Percentiles rank a stretch among this genome's conserved stretches.
Conservation (phyloP, 331 rosid species). For the Erythrophleum ivorense region DNA sequence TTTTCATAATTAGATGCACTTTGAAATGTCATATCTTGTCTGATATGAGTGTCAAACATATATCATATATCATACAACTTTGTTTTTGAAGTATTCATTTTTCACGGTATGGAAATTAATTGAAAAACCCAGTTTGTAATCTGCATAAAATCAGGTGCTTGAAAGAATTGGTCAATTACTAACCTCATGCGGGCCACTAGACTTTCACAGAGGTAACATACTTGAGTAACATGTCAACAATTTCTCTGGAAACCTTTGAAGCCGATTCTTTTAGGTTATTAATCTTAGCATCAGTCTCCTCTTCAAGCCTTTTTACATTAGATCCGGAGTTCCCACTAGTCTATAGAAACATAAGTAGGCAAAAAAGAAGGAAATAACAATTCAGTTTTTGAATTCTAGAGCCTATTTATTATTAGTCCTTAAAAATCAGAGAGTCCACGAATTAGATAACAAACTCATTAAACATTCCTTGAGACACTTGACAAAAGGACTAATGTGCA, state of each 20-base stretch:
- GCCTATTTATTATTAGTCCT: neutral
- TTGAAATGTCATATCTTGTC: too few relatives aligned
- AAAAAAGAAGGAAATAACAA: slow-evolving; percentile 12
- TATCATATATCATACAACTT: neutral
- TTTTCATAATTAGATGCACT: neutral
- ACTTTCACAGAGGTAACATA: slow-evolving; percentile 57
- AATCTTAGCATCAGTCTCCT: slow-evolving; percentile 71
- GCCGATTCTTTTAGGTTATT: slow-evolving; percentile 54
- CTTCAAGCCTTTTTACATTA: slow-evolving; percentile 67
- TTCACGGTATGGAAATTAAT: neutral
- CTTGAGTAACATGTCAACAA: slow-evolving; percentile 70
- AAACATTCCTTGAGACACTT: neutral
- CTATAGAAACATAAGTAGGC: slow-evolving; percentile 39
- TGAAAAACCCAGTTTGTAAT: neutral
- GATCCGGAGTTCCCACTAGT: slow-evolving; percentile 68
- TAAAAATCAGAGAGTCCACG: neutral
- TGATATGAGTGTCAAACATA: neutral
- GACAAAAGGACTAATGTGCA: neutral
- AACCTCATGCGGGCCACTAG: slow-evolving; percentile 41
- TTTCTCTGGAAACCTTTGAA: slow-evolving; percentile 51
- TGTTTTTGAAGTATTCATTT: too few relatives aligned
- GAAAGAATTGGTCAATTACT: slow-evolving; percentile 13
- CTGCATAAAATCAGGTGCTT: neutral
- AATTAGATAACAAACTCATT: neutral
- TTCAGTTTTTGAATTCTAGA: neutral